Evolutionary conservation across 1,139 yeast genomes (phyloP), one percentile per base, ranked within the genome.

Genomic region (Pichia sp.): DNA sequence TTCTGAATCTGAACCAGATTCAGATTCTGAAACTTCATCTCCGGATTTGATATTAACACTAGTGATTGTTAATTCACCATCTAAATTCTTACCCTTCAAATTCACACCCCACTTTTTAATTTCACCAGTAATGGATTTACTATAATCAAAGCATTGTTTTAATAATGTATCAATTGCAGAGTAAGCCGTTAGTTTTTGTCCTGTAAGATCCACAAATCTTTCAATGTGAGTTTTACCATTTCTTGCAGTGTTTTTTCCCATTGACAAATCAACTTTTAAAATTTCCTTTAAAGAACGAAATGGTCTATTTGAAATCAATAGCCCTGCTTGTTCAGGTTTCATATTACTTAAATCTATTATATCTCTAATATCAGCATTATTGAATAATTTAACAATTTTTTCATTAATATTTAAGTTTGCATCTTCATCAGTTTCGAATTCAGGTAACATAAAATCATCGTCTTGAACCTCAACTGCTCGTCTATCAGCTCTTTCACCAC

Each of bases 141-240:
- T 96, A 58, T 87, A 84, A 31, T 80, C 79, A 14, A 91, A 83
- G 70, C 99, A 95, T 60, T 83, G 80, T 58, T 83, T 82, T 54
- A 95, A 88, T 60, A 95, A 74, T 28, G 95, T 85, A 63, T 93
- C 98, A 41, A 93, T 96, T 0, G 99, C 98, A 57, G 84, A 85
- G 66, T 93, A 95, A 4, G 99, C 99, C 61, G 82, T 80, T 58
- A 93, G 73, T 25, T 91, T 84, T 56, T 75, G 71, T 52, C 78
- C 79, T 9, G 89, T 79, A 36, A 79, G 84, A 56, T 87, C 96
- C 29, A 90, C 79, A 47, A 89, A 77, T 64, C 82, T 80, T 60
- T 85, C 84, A 13, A 44, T 45, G 3, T 60, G 54, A 53, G 49
- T 3, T 46, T 56, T 53, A 2, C 27, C 29, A 14, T 10, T 58